These are phyloP conservation scores for Linderniella brevidens DNA, from an alignment of 257 asterid species.

Conservation along the genomic window DNA sequence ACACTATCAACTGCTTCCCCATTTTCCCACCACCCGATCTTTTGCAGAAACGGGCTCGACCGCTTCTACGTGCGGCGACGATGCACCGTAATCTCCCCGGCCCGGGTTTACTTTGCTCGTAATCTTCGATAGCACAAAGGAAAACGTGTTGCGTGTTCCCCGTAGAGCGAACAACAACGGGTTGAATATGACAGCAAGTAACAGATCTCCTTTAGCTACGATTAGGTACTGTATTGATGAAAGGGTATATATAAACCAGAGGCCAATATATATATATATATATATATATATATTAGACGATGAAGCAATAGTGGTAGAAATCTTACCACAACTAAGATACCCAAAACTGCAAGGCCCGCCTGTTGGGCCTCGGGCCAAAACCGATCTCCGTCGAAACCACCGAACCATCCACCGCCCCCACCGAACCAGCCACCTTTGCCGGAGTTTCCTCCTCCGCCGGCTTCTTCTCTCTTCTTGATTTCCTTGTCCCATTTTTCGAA, in stretches of 20 bases:
- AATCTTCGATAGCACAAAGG: conserved; percentile 33
- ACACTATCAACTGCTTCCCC: conserved; percentile 50
- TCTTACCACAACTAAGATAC: conserved; percentile 8
- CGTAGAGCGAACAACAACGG: conserved; percentile 64
- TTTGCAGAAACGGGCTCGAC: conserved; percentile 40
- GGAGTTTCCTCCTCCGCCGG: conserved; percentile 65
- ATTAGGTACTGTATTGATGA: conserved; percentile 42
- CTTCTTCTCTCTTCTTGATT: conserved; percentile 68
- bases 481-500: conserved; percentile 84
- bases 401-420: conserved; percentile 30
- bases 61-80: conserved; percentile 25
- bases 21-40: conserved; percentile 62
- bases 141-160: conserved; percentile 46
- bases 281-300: too few species aligned
- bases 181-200: conserved; percentile 45
- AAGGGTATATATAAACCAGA: too few species aligned
- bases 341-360: conserved; percentile 58
- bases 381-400: conserved; percentile 60
- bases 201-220: conserved; percentile 38
- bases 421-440: conserved; percentile 63
- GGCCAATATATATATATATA: too few species aligned
- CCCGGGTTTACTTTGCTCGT: conserved; percentile 16
- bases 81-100: conserved; percentile 10
- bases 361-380: conserved; percentile 95
- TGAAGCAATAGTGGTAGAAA: not conserved